A percentile compares a stretch with the other conserved stretches of the same genome.
These are phyloP conservation scores for Acrodontium crateriforme DNA, from an alignment of 2,329 filamentous ascomycete species.

Conservation along the genomic window DNA sequence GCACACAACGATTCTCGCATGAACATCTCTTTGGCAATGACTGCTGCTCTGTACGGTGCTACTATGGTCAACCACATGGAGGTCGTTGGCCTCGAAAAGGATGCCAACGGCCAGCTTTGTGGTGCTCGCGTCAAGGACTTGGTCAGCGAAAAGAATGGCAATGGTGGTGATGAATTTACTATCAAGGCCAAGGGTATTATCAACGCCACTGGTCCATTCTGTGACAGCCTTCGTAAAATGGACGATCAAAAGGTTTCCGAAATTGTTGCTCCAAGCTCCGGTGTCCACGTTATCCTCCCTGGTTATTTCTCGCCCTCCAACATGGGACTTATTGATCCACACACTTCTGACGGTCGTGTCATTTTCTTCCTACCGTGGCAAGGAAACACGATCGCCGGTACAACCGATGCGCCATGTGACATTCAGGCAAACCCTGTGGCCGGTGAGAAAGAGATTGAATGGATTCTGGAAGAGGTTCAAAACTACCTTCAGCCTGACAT, in stretches of 20 bases:
- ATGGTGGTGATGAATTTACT: slow-evolving; percentile 47
- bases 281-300: slow-evolving; percentile 74
- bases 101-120: slow-evolving; percentile 56
- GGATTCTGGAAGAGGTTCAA: slow-evolving; percentile 74
- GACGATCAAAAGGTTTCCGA: slow-evolving; percentile 59
- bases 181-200: slow-evolving; percentile 70
- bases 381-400: slow-evolving; percentile 81
- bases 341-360: slow-evolving; percentile 74
- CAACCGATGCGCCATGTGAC: slow-evolving; percentile 63
- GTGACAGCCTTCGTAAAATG: slow-evolving; percentile 72
- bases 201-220: slow-evolving; percentile 82
- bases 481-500: slow-evolving; percentile 74
- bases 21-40: slow-evolving; percentile 82
- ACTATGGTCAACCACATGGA: slow-evolving; percentile 76
- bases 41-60: slow-evolving; percentile 71
- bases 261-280: slow-evolving; percentile 74
- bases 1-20: slow-evolving; percentile 86
- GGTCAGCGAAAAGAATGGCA: slow-evolving; percentile 51
- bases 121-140: slow-evolving; percentile 62
- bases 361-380: slow-evolving; percentile 94
- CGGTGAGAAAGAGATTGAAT: slow-evolving; percentile 71
- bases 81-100: slow-evolving; percentile 63
- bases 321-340: slow-evolving; percentile 79
- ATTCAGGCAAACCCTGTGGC: slow-evolving; percentile 64
- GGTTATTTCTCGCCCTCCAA: slow-evolving; percentile 75